Evolutionary conservation across 441 rosid genomes (phyloP).

Genomic region (Melianthus villosus): DNA sequence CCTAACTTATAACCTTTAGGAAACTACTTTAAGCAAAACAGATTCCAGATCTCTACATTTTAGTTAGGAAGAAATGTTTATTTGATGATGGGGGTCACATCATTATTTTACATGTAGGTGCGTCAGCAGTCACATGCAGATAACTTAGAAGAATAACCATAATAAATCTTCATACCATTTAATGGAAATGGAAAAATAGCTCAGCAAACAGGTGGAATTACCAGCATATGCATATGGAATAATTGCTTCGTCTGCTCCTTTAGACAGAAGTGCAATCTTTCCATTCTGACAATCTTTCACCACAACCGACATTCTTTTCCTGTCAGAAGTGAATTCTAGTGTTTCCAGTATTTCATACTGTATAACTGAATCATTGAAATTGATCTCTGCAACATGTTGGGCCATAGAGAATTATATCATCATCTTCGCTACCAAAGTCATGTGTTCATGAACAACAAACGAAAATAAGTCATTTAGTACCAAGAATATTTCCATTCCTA

Average conservation of each 20-base stretch:
- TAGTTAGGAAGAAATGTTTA: too few relatives aligned
- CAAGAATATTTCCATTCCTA: conserved; percentile 60
- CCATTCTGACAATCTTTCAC: conserved; percentile 65
- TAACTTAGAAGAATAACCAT: not conserved
- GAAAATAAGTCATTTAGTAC: conserved; percentile 34
- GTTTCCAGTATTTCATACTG: conserved; percentile 72
- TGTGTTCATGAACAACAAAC: conserved; percentile 11
- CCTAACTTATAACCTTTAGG: not conserved
- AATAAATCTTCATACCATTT: not conserved
- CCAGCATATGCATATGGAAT: conserved; percentile 69
- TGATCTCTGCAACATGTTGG: conserved; percentile 45
- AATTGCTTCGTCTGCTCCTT: conserved; percentile 96
- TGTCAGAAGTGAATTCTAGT: conserved; percentile 93
- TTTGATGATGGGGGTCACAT: too few relatives aligned
- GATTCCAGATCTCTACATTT: too few relatives aligned
- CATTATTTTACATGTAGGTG: too few relatives aligned
- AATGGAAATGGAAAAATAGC: conserved; percentile 6
- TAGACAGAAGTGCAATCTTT: conserved; percentile 68
- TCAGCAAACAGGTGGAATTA: conserved; percentile 19
- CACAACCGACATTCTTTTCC: conserved; percentile 96
- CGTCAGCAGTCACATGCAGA: not conserved
- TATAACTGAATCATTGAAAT: conserved; percentile 38
- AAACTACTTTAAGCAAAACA: too few relatives aligned
- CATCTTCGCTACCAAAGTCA: conserved; percentile 7
- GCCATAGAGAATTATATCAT: conserved; percentile 8